phyloP scores from a whole-genome alignment of 2,329 filamentous ascomycete species.

The Seiridium unicorne region DNA sequence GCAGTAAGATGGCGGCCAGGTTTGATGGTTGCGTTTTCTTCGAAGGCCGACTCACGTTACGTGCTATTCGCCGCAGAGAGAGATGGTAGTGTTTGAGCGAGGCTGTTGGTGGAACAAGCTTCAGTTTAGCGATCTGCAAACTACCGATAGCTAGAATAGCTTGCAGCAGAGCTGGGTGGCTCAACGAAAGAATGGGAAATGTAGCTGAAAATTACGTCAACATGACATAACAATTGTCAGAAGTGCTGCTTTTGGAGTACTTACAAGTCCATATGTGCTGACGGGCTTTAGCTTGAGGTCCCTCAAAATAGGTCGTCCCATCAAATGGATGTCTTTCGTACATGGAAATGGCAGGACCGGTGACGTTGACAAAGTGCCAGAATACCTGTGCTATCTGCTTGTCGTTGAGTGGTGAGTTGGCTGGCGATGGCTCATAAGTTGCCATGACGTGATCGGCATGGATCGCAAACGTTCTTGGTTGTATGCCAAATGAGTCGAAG shows the following conservation, averaged over 20 bases:
- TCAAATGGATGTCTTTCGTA: conserved; percentile 82
- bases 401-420: conserved; percentile 74
- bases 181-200: conserved; percentile 78
- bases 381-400: conserved; percentile 80
- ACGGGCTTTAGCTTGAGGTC: conserved; percentile 58
- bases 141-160: conserved; percentile 86
- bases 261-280: conserved; percentile 60
- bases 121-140: conserved; percentile 82
- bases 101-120: conserved; percentile 70
- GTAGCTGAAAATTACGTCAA: conserved; percentile 52
- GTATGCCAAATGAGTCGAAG: conserved; percentile 41
- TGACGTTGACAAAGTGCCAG: conserved; percentile 87
- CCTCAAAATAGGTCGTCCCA: conserved; percentile 63
- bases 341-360: conserved; percentile 80
- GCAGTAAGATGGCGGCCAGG: conserved; percentile 80
- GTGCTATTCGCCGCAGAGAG: conserved; percentile 74
- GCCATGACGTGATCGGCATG: conserved; percentile 53
- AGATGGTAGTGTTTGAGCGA: conserved; percentile 92
- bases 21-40: conserved; percentile 76
- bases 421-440: conserved; percentile 64
- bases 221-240: not conserved
- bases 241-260: not conserved
- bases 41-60: conserved; percentile 67
- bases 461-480: conserved; percentile 47
- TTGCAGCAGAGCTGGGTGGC: conserved; percentile 83